Conservation (phyloP, 768 basidiomycete genomes). For the Kwoniella heveanensis region DNA sequence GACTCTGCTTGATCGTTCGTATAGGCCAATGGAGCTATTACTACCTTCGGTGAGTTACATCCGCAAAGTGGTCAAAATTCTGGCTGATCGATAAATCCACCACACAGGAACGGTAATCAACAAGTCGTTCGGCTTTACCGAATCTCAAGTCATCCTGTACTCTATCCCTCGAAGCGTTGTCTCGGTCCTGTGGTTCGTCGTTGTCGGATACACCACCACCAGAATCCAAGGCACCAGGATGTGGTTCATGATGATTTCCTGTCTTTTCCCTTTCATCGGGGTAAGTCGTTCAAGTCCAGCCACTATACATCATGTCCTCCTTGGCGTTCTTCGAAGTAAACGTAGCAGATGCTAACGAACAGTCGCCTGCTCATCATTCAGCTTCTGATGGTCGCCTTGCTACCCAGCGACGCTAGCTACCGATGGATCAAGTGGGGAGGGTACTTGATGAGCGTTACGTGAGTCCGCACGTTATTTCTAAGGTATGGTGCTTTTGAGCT, state of each 20-base stretch:
- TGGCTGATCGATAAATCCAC: no score
- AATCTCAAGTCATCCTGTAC: slow-evolving; percentile 30
- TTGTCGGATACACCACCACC: slow-evolving; percentile 8
- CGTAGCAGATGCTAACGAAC: no score
- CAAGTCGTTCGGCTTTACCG: slow-evolving; percentile 15
- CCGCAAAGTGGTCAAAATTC: background rate
- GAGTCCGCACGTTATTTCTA: no score
- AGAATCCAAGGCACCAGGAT: slow-evolving; percentile 10
- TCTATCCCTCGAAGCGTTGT: slow-evolving; percentile 17
- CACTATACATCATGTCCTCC: no score
- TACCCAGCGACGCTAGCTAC: slow-evolving; percentile 14
- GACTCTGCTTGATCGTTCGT: no score
- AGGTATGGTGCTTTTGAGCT: no score
- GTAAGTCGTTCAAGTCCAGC: no score
- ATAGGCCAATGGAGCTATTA: slow-evolving; percentile 14
- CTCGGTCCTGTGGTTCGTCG: slow-evolving; percentile 16
- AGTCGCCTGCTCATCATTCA: no score
- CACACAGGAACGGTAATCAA: slow-evolving; percentile 22
- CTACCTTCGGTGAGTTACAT: slow-evolving; percentile 8
- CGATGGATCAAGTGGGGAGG: slow-evolving; percentile 20
- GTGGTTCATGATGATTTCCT: slow-evolving; percentile 15
- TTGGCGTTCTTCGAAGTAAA: no score
- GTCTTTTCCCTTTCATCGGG: slow-evolving; percentile 7
- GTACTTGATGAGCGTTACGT: slow-evolving; percentile 33
- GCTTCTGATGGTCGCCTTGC: slow-evolving; percentile 19